These are phyloP conservation scores for Geotrichum phurueaensis DNA, from an alignment of 1,139 yeast genomes.

Conservation along the genomic window DNA sequence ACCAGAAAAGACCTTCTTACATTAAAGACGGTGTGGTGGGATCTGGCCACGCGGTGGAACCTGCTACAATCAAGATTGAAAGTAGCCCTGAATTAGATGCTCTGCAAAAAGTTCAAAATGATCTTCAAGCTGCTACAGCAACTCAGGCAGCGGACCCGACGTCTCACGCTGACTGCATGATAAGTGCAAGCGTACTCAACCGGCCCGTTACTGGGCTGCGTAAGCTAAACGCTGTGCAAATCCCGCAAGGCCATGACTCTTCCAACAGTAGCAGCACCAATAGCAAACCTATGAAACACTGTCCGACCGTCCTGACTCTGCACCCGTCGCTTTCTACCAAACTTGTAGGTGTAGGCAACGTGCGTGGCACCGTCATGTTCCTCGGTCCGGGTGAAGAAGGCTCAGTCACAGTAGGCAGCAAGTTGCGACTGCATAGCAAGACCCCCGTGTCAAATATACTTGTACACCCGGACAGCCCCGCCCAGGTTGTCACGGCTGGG, in stretches of 20 bases:
- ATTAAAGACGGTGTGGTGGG: background rate
- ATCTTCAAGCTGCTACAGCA: background rate
- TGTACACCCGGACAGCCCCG: background rate
- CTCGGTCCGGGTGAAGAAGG: background rate
- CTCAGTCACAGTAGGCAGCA: background rate
- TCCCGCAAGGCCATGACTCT: background rate
- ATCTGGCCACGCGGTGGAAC: background rate
- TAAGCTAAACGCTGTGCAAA: background rate
- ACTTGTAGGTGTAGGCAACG: slow-evolving; percentile 7
- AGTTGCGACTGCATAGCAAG: slow-evolving; percentile 3
- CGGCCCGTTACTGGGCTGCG: background rate
- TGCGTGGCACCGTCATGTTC: slow-evolving; percentile 1
- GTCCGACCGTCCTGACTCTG: background rate
- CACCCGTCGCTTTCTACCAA: slow-evolving; percentile 5
- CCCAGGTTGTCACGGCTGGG: slow-evolving; percentile 6
- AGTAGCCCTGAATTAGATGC: background rate
- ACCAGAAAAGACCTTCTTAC: background rate
- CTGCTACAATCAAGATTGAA: background rate
- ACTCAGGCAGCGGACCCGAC: background rate
- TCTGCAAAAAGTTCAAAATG: background rate
- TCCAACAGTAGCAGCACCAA: background rate
- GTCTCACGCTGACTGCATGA: background rate
- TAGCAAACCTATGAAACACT: background rate
- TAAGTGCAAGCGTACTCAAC: background rate
- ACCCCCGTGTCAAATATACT: background rate